Evolutionary conservation across 805 yeast genomes (phyloP).

Genomic region (Priceomyces fermenticarens): DNA sequence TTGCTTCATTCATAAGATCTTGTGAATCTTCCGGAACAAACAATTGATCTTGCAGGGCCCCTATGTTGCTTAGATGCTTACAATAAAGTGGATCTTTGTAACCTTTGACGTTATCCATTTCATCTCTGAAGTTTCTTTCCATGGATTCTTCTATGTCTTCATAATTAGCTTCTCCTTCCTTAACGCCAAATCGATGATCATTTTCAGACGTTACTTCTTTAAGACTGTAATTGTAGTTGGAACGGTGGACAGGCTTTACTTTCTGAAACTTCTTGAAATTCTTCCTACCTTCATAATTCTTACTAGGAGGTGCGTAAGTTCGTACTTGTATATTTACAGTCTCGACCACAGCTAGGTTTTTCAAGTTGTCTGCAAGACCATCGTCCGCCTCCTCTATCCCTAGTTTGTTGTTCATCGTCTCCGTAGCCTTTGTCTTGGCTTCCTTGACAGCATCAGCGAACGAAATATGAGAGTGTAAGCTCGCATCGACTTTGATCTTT

Average conservation of each 20-base stretch:
- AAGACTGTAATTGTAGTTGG: background rate
- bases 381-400: conserved; percentile 17
- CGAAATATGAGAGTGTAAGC: background rate
- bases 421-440: conserved; percentile 21
- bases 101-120: conserved; percentile 14
- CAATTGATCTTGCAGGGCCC: conserved; percentile 2
- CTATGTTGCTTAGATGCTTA: background rate
- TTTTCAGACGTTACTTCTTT: conserved; percentile 12
- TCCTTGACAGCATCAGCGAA: conserved; percentile 28
- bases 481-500: background rate
- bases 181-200: conserved; percentile 12
- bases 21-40: conserved; percentile 10
- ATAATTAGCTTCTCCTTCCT: conserved; percentile 4
- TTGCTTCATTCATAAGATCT: conserved; percentile 3
- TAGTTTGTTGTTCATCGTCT: conserved; percentile 20
- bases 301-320: background rate
- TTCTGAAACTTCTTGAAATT: conserved; percentile 33
- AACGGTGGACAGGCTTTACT: conserved; percentile 13
- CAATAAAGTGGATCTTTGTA: conserved; percentile 1
- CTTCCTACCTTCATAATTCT: conserved; percentile 13
- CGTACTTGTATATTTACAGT: conserved; percentile 19
- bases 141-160: conserved; percentile 7
- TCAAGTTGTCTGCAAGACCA: conserved; percentile 11
- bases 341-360: conserved; percentile 31
- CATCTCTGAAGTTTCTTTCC: conserved; percentile 13